phyloP scores from a whole-genome alignment of 805 yeast species.

The Starmerella apis region DNA sequence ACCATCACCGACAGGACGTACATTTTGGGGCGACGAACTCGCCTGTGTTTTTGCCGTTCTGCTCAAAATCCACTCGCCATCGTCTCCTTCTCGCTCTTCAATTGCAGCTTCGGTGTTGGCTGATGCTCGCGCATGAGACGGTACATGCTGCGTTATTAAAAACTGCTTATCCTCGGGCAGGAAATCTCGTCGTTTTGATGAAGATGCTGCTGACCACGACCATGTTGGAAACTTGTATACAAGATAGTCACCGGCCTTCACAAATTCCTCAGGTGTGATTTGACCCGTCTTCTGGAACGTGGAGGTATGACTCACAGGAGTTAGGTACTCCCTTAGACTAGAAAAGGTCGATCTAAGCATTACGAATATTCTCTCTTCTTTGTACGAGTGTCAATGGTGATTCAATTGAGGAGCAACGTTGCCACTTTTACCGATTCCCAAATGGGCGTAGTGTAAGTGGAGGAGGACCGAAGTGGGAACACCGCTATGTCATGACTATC shows the following conservation, averaged over 20 bases:
- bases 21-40: too few relatives aligned
- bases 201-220: conserved; percentile 67
- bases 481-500: background rate
- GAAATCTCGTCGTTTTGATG: conserved; percentile 49
- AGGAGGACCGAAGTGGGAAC: background rate
- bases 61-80: conserved; percentile 35
- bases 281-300: conserved; percentile 81
- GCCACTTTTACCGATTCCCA: background rate
- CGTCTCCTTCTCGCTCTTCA: conserved; percentile 34
- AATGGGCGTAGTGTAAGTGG: conserved; percentile 2
- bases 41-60: background rate
- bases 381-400: background rate
- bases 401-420: conserved; percentile 3
- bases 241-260: conserved; percentile 84
- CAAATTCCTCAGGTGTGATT: conserved; percentile 92
- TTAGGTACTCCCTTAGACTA: conserved; percentile 69
- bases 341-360: conserved; percentile 24
- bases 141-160: conserved; percentile 80
- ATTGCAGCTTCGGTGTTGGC: conserved; percentile 14
- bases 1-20: too few relatives aligned
- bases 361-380: background rate
- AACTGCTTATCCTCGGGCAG: conserved; percentile 81
- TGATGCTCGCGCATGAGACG: conserved; percentile 63
- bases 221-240: conserved; percentile 92
- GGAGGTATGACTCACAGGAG: conserved; percentile 82